These are phyloP conservation scores for Chenopodium formosanum DNA, from an alignment of 148 eudicot species.

Conservation along the genomic window DNA sequence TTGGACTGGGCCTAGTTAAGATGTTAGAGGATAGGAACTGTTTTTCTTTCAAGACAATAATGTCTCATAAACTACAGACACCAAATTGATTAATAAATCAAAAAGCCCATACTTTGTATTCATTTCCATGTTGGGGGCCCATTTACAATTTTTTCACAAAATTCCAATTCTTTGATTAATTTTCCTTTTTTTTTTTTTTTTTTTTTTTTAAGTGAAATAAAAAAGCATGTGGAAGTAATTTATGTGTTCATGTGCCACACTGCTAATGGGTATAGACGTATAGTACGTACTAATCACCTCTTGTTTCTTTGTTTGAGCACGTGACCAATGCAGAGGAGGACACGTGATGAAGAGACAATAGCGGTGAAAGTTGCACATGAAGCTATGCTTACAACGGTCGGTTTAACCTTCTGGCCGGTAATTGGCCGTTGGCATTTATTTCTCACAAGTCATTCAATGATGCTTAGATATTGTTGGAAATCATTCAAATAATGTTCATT, in stretches of 20 bases:
- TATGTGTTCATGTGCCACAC: slow-evolving; percentile 23
- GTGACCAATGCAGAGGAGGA: slow-evolving; percentile 20
- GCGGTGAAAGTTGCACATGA: slow-evolving; percentile 31
- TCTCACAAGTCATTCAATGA: slow-evolving; percentile 3
- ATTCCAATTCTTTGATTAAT: not conserved
- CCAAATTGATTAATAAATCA: not conserved
- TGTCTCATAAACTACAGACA: slow-evolving; percentile 9
- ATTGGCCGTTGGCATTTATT: slow-evolving; percentile 25
- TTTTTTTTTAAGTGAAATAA: not conserved
- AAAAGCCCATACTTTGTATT: slow-evolving; percentile 17
- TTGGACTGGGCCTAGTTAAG: slow-evolving; percentile 14
- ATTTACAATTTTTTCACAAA: not conserved
- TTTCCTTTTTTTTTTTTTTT: not conserved
- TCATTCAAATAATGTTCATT: not conserved
- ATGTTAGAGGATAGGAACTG: no score
- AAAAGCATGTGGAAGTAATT: slow-evolving; percentile 23
- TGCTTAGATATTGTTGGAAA: not conserved
- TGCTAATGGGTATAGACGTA: not conserved
- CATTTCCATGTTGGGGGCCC: slow-evolving; percentile 14
- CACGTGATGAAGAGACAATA: slow-evolving; percentile 25
- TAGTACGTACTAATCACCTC: not conserved
- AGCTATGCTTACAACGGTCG: slow-evolving; percentile 18
- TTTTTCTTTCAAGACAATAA: not conserved
- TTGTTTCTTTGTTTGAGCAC: not conserved
- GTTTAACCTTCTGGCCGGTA: slow-evolving; percentile 9